These are phyloP conservation scores for Thelonectria rubi DNA, from an alignment of 2,329 filamentous ascomycete species.

Conservation along the genomic window DNA sequence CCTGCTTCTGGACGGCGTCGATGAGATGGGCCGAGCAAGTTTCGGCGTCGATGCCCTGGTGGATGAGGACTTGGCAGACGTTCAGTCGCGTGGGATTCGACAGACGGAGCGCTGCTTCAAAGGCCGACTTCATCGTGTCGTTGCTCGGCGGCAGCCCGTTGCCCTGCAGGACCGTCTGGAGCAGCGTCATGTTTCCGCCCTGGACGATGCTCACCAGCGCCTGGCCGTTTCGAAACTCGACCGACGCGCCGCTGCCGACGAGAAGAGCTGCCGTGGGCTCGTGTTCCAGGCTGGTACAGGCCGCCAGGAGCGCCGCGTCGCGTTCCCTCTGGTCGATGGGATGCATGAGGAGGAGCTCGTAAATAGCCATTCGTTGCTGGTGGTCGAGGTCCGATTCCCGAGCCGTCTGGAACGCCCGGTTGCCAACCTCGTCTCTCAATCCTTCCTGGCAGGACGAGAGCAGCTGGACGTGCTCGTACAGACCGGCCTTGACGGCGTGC, in stretches of 20 bases:
- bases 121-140: neutral
- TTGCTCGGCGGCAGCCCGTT: neutral
- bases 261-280: neutral
- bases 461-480: neutral
- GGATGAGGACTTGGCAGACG: neutral
- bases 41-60: neutral
- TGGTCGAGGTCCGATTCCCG: neutral
- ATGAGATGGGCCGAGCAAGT: constrained; percentile 1
- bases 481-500: neutral
- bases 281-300: neutral
- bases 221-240: neutral
- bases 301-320: constrained; percentile 1
- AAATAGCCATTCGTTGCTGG: neutral
- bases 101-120: neutral
- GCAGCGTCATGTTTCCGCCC: neutral
- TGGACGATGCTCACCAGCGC: neutral
- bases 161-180: neutral
- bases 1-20: neutral
- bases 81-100: neutral
- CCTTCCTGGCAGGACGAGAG: neutral
- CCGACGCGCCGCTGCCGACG: neutral
- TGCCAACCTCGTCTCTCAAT: neutral
- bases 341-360: neutral
- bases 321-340: neutral
- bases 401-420: neutral